phyloP scores from a whole-genome alignment of 108 stramenopile species.

The Fragilaria radians region DNA sequence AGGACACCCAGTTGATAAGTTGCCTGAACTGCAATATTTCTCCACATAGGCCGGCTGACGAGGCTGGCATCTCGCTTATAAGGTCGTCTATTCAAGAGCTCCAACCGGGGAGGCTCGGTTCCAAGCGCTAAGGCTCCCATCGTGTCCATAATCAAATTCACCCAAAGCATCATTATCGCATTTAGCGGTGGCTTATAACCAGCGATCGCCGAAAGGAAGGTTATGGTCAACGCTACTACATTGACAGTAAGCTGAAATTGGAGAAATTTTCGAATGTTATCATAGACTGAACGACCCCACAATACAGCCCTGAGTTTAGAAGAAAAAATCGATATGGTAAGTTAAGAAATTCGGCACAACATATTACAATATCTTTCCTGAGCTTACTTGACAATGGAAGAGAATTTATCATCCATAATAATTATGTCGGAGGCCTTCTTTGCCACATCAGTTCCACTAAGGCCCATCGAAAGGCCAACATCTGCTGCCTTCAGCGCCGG shows the following conservation, averaged over 20 bases:
- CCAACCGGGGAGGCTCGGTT: slow-evolving; percentile 84
- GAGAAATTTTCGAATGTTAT: slow-evolving; percentile 98
- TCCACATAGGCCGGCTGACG: slow-evolving; percentile 78
- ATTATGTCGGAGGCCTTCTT: slow-evolving; percentile 99
- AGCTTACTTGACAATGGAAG: slow-evolving; percentile 88
- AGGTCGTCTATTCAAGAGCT: slow-evolving; percentile 77
- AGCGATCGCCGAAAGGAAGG: slow-evolving; percentile 88
- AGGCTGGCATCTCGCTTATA: slow-evolving; percentile 65
- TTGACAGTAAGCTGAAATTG: slow-evolving; percentile 97
- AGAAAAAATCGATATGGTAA: not conserved
- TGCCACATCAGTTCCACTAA: slow-evolving; percentile 96
- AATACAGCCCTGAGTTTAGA: slow-evolving; percentile 71
- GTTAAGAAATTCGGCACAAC: not conserved
- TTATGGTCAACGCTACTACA: slow-evolving; percentile 94
- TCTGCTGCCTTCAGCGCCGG: slow-evolving; percentile 97
- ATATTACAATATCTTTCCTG: too few relatives aligned
- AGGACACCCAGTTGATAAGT: slow-evolving; percentile 64
- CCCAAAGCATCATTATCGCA: slow-evolving; percentile 99
- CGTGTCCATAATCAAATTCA: slow-evolving; percentile 98
- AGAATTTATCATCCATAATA: slow-evolving; percentile 98
- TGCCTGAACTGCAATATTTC: slow-evolving; percentile 79
- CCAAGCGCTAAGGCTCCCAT: slow-evolving; percentile 98
- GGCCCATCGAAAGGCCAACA: slow-evolving; percentile 96
- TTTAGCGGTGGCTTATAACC: slow-evolving; percentile 95
- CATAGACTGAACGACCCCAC: slow-evolving; percentile 97